Evolutionary conservation across 805 yeast genomes (phyloP).

Genomic region (Wickerhamiella lipophila): DNA sequence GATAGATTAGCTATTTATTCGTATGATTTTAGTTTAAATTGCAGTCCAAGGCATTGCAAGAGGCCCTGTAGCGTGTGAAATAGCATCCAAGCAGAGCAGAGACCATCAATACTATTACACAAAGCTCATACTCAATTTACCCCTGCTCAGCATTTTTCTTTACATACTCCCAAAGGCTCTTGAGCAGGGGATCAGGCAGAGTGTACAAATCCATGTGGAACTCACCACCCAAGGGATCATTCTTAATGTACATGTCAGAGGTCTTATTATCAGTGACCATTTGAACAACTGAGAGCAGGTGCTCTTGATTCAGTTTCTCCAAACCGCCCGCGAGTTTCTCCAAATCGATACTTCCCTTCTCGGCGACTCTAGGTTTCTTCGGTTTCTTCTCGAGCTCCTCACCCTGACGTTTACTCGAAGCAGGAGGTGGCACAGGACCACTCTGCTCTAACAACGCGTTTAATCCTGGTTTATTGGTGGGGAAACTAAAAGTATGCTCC

Average conservation of each 20-base stretch:
- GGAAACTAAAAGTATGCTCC: constrained; percentile 67
- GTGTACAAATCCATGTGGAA: constrained; percentile 93
- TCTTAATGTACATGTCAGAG: constrained; percentile 87
- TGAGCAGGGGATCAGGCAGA: constrained; percentile 77
- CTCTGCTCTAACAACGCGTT: constrained; percentile 62
- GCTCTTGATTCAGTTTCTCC: constrained; percentile 82
- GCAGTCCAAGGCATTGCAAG: neutral
- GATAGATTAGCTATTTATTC: neutral
- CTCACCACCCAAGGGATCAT: constrained; percentile 93
- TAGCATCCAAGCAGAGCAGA: no score
- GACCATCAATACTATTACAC: no score
- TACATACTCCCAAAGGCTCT: constrained; percentile 90
- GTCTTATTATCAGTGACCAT: constrained; percentile 96
- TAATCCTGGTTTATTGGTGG: constrained; percentile 60
- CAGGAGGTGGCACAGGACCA: constrained; percentile 55
- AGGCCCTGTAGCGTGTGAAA: no score
- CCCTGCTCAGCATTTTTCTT: constrained; percentile 42
- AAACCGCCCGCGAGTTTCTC: constrained; percentile 84
- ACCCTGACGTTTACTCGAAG: constrained; percentile 31
- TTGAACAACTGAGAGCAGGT: constrained; percentile 85
- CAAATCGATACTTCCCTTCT: constrained; percentile 58
- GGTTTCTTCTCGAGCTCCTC: constrained; percentile 25
- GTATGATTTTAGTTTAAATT: neutral
- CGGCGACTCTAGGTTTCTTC: constrained; percentile 30
- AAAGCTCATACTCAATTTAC: no score